Conservation (phyloP, 2,329 filamentous ascomycete genomes). For the Triangularia verruculosa region DNA sequence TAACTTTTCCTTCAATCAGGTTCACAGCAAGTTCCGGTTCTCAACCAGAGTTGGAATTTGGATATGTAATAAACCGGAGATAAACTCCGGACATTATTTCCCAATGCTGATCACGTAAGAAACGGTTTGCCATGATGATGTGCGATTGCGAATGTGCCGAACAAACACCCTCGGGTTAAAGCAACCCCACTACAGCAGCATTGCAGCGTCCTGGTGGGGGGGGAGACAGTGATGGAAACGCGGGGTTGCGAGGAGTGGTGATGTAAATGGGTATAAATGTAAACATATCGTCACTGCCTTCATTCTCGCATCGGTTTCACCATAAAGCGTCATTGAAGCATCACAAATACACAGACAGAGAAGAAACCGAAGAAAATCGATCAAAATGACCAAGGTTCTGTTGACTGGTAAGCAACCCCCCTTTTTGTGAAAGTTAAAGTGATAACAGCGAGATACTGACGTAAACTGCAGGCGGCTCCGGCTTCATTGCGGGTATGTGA, state of each 20-base stretch:
- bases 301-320: not conserved
- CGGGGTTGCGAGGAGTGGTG: not conserved
- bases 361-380: not conserved
- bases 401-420: conserved; percentile 40
- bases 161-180: not conserved
- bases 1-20: not conserved
- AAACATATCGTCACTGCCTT: not conserved
- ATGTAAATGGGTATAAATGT: not conserved
- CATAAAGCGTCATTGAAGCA: not conserved
- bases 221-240: not conserved
- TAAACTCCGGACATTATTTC: not conserved
- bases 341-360: not conserved
- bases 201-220: not conserved
- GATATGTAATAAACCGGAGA: not conserved
- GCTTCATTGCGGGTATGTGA: conserved; percentile 49
- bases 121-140: not conserved
- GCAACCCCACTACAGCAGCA: not conserved
- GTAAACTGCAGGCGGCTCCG: conserved; percentile 43
- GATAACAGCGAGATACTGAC: not conserved
- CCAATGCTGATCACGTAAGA: not conserved
- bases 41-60: not conserved
- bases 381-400: conserved; percentile 46
- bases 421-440: not conserved
- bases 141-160: not conserved
- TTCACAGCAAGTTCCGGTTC: not conserved